phyloP scores from a whole-genome alignment of 208 protist species.

The Novymonas esmeraldas region DNA sequence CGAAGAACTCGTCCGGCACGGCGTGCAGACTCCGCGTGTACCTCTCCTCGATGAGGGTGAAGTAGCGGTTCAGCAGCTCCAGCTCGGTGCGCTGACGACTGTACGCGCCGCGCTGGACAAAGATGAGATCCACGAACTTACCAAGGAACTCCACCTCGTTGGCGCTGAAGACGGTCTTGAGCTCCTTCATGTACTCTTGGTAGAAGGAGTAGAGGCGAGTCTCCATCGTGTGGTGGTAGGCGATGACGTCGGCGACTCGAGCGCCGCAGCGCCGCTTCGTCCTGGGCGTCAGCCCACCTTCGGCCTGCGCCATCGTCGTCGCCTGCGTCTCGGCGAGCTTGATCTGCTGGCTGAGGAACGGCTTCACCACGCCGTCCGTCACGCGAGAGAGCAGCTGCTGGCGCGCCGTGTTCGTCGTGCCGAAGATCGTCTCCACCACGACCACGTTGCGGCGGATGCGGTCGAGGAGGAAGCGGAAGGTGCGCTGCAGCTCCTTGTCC shows the following conservation, averaged over 20 bases:
- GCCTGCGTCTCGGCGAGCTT: slow-evolving; percentile 73
- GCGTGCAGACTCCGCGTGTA: slow-evolving; percentile 81
- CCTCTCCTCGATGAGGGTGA: slow-evolving; percentile 73
- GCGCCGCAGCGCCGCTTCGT: slow-evolving; percentile 50
- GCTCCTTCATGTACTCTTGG: slow-evolving; percentile 58
- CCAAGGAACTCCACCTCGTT: slow-evolving; percentile 70
- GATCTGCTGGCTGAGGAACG: slow-evolving; percentile 78
- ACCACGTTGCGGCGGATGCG: slow-evolving; percentile 76
- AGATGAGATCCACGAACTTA: slow-evolving; percentile 68
- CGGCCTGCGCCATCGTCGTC: slow-evolving; percentile 50
- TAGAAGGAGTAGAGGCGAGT: slow-evolving; percentile 71
- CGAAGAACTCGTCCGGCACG: slow-evolving; percentile 70
- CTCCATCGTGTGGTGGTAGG: slow-evolving; percentile 75
- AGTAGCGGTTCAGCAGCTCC: slow-evolving; percentile 68
- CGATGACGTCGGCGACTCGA: slow-evolving; percentile 76
- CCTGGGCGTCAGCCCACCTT: slow-evolving; percentile 67
- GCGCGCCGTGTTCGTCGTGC: slow-evolving; percentile 68
- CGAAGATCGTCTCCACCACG: slow-evolving; percentile 85
- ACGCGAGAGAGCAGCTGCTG: slow-evolving; percentile 81
- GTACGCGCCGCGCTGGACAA: slow-evolving; percentile 49
- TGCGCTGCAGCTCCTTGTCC: slow-evolving; percentile 51
- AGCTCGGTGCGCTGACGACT: slow-evolving; percentile 50
- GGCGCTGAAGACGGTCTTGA: slow-evolving; percentile 53
- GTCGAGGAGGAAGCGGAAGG: slow-evolving; percentile 74
- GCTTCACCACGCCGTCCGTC: slow-evolving; percentile 81